Conservation (phyloP, 176 grass and related monocot genomes). For the Avena insularis region DNA sequence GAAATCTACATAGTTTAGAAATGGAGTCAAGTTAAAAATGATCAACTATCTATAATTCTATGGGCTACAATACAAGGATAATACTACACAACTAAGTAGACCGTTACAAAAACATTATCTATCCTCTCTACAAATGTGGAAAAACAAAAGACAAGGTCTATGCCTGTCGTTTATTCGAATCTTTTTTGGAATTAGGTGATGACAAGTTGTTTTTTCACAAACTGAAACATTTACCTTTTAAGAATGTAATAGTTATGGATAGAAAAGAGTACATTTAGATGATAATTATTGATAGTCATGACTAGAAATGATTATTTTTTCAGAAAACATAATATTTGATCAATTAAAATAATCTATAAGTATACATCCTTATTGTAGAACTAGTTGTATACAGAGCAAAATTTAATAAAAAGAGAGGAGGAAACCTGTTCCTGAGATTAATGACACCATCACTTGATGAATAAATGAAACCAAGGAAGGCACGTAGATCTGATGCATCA, state of each 20-base stretch:
- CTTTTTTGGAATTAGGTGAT: neutral
- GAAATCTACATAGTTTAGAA: neutral
- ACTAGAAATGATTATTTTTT: neutral
- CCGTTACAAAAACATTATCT: neutral
- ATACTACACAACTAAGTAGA: neutral
- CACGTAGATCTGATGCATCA: neutral
- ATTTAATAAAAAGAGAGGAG: neutral
- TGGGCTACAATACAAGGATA: neutral
- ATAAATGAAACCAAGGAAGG: neutral
- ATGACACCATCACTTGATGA: conserved; percentile 30
- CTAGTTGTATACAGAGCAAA: neutral
- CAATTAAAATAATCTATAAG: neutral
- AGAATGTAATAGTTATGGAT: neutral
- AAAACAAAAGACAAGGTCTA: neutral
- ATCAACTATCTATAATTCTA: neutral
- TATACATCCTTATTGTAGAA: neutral
- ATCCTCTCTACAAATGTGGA: neutral
- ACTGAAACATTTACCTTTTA: neutral
- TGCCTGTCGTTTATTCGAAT: neutral
- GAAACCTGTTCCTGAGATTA: neutral
- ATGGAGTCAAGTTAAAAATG: neutral
- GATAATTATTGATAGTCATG: neutral
- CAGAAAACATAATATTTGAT: neutral
- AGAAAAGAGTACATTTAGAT: neutral
- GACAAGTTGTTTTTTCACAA: neutral